phyloP scores from a whole-genome alignment of 1,139 yeast species.

The Yamadazyma membranifaciens region DNA sequence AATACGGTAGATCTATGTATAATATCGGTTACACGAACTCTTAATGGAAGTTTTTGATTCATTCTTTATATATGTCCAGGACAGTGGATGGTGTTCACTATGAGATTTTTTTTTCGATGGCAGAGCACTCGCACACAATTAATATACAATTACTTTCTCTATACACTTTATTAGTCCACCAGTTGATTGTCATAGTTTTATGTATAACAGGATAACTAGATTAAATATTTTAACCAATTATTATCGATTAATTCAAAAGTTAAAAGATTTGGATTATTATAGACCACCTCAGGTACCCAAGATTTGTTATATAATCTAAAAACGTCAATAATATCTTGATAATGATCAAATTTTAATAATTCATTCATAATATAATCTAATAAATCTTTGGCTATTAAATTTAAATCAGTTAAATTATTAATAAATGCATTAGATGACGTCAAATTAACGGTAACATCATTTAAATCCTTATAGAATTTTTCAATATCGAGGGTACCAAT shows the following conservation, averaged over 20 bases:
- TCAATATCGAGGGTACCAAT: conserved; percentile 39
- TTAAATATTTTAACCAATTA: conserved; percentile 41
- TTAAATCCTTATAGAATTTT: conserved; percentile 32
- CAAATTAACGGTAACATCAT: conserved; percentile 7
- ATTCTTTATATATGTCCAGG: conserved; percentile 11
- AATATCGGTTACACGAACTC: conserved; percentile 67
- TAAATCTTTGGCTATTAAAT: conserved; percentile 19
- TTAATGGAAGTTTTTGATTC: conserved; percentile 39
- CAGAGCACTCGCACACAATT: not conserved
- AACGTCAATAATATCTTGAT: conserved; percentile 25
- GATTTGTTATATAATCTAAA: conserved; percentile 38
- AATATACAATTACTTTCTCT: not conserved
- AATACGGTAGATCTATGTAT: conserved; percentile 81
- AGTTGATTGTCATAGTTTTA: too few relatives aligned
- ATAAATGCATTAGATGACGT: conserved; percentile 2
- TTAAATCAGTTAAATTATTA: conserved; percentile 19
- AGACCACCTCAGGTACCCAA: conserved; percentile 44
- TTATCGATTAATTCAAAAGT: conserved; percentile 34
- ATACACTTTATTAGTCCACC: too few relatives aligned
- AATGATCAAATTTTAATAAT: conserved; percentile 22
- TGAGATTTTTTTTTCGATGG: conserved; percentile 3
- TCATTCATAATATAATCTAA: conserved; percentile 33
- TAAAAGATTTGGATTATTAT: conserved; percentile 41
- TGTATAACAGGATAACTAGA: conserved; percentile 16
- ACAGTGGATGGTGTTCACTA: not conserved